A percentile compares a stretch with the other conserved stretches of the same genome.
Evolutionary conservation across 2,329 filamentous ascomycete species (phyloP).

Genomic region (Penicillium palitans): DNA sequence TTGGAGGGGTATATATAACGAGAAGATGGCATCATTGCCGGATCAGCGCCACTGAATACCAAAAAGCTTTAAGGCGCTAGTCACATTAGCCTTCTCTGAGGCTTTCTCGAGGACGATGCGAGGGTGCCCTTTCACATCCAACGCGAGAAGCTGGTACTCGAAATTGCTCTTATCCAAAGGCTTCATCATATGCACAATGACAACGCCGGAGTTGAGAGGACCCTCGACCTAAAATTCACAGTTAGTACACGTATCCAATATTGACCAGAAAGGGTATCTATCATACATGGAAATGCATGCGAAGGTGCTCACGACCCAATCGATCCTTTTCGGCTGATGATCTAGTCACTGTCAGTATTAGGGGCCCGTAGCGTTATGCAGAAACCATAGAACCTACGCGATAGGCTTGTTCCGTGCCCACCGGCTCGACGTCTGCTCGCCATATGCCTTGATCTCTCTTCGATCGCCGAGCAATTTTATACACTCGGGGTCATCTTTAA

Average conservation of each 20-base stretch:
- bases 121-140: constrained; percentile 71
- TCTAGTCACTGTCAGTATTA: constrained; percentile 40
- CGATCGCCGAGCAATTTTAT: constrained; percentile 71
- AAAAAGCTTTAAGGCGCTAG: constrained; percentile 51
- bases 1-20: neutral
- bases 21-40: neutral
- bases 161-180: constrained; percentile 64
- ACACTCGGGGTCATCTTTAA: constrained; percentile 72
- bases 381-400: constrained; percentile 39
- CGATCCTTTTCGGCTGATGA: constrained; percentile 69
- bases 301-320: constrained; percentile 74
- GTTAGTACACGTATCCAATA: neutral
- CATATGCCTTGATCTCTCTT: constrained; percentile 75
- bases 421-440: constrained; percentile 76
- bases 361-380: neutral
- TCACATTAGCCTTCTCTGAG: constrained; percentile 42
- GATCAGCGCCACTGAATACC: constrained; percentile 49
- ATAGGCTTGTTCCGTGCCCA: constrained; percentile 69
- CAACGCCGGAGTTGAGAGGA: constrained; percentile 69
- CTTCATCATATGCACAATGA: constrained; percentile 75
- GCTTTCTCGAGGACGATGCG: constrained; percentile 50
- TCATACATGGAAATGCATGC: constrained; percentile 80
- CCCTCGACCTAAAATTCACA: constrained; percentile 66
- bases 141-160: constrained; percentile 74
- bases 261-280: constrained; percentile 26